Evolutionary conservation across 768 basidiomycete genomes (phyloP).

Genomic region (Mycena vitilis): DNA sequence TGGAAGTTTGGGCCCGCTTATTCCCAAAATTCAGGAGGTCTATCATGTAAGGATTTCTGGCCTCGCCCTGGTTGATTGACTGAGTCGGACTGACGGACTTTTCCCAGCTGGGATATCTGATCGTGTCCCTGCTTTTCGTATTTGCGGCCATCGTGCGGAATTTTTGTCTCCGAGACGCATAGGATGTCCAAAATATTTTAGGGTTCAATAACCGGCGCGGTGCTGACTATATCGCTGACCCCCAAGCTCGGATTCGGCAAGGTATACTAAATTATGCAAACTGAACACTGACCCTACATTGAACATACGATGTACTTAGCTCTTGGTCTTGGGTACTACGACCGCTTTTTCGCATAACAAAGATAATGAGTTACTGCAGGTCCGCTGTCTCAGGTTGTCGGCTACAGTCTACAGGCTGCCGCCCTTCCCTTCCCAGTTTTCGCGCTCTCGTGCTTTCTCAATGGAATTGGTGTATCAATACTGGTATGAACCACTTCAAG

Average conservation of each 20-base stretch:
- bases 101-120: slow-evolving; percentile 55
- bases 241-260: slow-evolving; percentile 62
- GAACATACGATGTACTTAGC: slow-evolving; percentile 33
- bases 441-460: slow-evolving; percentile 55
- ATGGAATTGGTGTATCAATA: slow-evolving; percentile 63
- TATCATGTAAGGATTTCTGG: slow-evolving; percentile 25
- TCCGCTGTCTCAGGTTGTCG: slow-evolving; percentile 55
- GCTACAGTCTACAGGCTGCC: slow-evolving; percentile 59
- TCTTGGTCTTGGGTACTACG: slow-evolving; percentile 32
- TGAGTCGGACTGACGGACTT: background rate
- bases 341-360: background rate
- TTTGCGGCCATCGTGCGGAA: slow-evolving; percentile 44
- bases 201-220: slow-evolving; percentile 63
- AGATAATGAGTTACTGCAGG: slow-evolving; percentile 42
- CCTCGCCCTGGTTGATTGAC: background rate
- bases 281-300: background rate
- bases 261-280: slow-evolving; percentile 38
- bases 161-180: background rate
- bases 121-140: slow-evolving; percentile 66
- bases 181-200: slow-evolving; percentile 27
- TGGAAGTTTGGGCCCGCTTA: slow-evolving; percentile 31
- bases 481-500: slow-evolving; percentile 45
- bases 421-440: slow-evolving; percentile 66
- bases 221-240: slow-evolving; percentile 60
- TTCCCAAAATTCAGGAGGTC: slow-evolving; percentile 36